Evolutionary conservation across 306 rosid genomes (phyloP).

Genomic region (Benincasa hispida): DNA sequence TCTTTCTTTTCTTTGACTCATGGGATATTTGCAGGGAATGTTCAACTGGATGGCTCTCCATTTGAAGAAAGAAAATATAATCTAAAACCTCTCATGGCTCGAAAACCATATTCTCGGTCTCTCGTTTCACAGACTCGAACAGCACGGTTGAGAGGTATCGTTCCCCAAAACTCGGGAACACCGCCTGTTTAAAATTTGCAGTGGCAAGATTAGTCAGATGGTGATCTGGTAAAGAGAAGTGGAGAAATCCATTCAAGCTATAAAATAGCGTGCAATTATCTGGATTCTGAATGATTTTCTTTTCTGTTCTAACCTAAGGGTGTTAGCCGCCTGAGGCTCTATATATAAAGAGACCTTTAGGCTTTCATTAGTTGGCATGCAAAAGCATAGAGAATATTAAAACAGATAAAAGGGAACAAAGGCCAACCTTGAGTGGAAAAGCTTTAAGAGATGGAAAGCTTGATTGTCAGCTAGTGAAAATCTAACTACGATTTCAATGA

Average conservation of each 20-base stretch:
- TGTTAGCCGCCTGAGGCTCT: not conserved
- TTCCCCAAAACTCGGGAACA: constrained; percentile 8
- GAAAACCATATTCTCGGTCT: constrained; percentile 1
- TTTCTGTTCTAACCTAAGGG: not conserved
- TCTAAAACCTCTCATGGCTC: not conserved
- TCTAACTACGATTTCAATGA: not conserved
- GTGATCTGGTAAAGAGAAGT: not conserved
- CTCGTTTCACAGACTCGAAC: constrained; percentile 6
- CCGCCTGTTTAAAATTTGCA: constrained; percentile 6
- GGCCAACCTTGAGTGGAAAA: too few relatives aligned
- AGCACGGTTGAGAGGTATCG: not conserved
- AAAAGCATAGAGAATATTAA: too few relatives aligned
- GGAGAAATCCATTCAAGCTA: not conserved
- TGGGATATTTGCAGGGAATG: not conserved
- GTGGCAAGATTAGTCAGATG: not conserved
- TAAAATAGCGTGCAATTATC: not conserved
- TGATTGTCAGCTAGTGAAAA: too few relatives aligned
- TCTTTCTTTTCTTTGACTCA: not conserved
- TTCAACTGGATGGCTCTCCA: constrained; percentile 1
- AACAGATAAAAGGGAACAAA: too few relatives aligned
- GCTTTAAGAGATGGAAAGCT: too few relatives aligned
- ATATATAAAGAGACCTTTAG: too few relatives aligned
- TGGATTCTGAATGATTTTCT: too few relatives aligned
- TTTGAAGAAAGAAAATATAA: not conserved
- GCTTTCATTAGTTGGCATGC: too few relatives aligned